A percentile compares a stretch with the other conserved stretches of the same genome.
Evolutionary conservation across 2,329 filamentous ascomycete genomes (phyloP).

Genomic region (Neofusicoccum laricinum): DNA sequence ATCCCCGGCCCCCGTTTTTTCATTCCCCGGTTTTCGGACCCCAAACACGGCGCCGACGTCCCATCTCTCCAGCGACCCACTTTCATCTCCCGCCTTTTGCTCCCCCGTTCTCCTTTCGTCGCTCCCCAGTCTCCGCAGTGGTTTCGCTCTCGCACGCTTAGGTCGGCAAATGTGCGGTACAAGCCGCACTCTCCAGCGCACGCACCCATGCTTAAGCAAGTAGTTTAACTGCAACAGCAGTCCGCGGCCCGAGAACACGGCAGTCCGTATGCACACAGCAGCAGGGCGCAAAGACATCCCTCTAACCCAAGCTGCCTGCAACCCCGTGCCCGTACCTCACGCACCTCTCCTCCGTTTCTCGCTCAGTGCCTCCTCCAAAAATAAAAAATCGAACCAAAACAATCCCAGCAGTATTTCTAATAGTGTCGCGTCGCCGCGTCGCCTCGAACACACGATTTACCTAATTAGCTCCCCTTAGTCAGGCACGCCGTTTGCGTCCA

Average conservation of each 20-base stretch:
- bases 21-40: slow-evolving; percentile 5
- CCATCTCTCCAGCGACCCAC: neutral
- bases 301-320: neutral
- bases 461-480: neutral
- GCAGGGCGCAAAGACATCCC: too few species aligned
- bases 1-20: slow-evolving; percentile 1
- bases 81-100: neutral
- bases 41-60: neutral
- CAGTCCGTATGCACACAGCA: too few species aligned
- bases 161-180: neutral
- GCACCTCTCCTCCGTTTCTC: neutral
- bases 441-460: neutral
- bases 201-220: neutral
- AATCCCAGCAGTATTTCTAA: neutral
- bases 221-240: neutral
- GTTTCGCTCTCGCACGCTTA: neutral
- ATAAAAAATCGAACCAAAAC: neutral
- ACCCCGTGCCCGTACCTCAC: neutral
- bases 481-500: neutral
- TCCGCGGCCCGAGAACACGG: too few species aligned
- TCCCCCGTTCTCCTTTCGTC: neutral
- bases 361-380: neutral
- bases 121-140: neutral
- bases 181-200: neutral
- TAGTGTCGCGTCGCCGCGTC: neutral